Evolutionary conservation across 2,329 filamentous ascomycete species (phyloP), one percentile per base, ranked within the genome.

Genomic region (Dothiorella sarmentorum): DNA sequence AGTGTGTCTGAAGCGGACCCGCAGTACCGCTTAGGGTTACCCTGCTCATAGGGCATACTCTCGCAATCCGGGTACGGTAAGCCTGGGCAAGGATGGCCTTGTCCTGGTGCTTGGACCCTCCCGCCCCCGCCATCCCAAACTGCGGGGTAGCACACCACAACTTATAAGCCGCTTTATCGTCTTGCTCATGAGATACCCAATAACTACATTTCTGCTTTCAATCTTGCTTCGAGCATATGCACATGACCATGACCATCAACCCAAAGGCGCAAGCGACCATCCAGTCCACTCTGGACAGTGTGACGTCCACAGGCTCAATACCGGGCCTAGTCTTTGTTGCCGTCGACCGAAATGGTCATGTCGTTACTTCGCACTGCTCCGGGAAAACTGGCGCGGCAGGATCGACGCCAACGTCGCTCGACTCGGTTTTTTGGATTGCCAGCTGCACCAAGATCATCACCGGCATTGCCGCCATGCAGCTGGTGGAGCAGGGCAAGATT

Each of bases 341-440:
- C 6, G 67, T 78, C 17, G 75, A 78, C 67, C 76, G 73, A 60
- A 68, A 73, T 52, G 77, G 77, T 59, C 68, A 76, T 2, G 67
- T 72, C 1, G 70, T 80, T 10, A 69, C 72, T 24, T 69, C 75
- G 43, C 69, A 73, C 61, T 73, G 76, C 2, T 74, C 76, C 3
- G 77, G 77, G 10, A 76, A 72, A 29, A 66, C 67, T 24, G 71
- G 74, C 13, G 58, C 77, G 4, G 67, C 73, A 7, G 68, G 67
- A 2, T 63, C 73, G 0, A 78, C 83, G 44, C 73, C 78, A 3
- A 84, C 89, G 80, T 79, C 78, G 0, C 70, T 84, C 0, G 57
- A 59, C 38, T 83, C 76, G 7, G 72, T 84, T 1, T 88, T 86
- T 64, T 83, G 80, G 79, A 79, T 83, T 18, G 80, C 80, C 1